Evolutionary conservation across 2,329 filamentous ascomycete species (phyloP), one percentile per base, ranked within the genome.

Genomic region (Colletotrichum truncatum): DNA sequence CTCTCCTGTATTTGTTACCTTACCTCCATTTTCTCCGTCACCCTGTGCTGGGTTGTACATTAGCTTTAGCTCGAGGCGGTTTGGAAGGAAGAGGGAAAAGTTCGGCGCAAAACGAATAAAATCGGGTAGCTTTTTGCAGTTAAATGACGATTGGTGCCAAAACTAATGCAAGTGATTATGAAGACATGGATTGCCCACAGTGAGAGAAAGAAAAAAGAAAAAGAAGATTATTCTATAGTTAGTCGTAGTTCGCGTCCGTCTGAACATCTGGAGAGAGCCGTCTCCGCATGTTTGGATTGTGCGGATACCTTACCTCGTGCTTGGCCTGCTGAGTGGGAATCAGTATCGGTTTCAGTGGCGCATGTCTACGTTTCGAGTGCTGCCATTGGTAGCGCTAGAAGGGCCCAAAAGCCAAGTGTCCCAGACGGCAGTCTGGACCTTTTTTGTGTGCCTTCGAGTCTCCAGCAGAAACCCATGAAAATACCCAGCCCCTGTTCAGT

Each of bases 41-140:
- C 70, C 67, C 72, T 71, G 70, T 72, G 73, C 74, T 75, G 73
- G 76, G 75, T 74, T 77, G 75, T 76, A 76, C 70, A 72, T 71
- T 77, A 78, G 73, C 72, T 75, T 75, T 68, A 70, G 72, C 71
- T 68, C 68, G 71, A 72, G 66, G 70, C 68, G 71, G 73, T 69
- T 68, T 64, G 58, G 58, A 63, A 70, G 73, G 69, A 66, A 70
- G 72, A 72, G 73, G n/a, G 74, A 74, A 76, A 72, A 74, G 71
- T 56, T 73, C 59, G 73, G 73, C 73, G 75, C 74, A 73, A 74
- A 61, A 64, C 73, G 68, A 72, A 72, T 72, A 70, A 73, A 66
- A 72, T 64, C 70, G 72, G 74, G 73, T 72, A 69, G 71, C 73
- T 72, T 73, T 73, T 71, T 51, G 56, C 30, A 62, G 56, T 58